These are phyloP conservation scores for Termitomyces sp. DNA, from an alignment of 768 basidiomycete species.

Conservation along the genomic window DNA sequence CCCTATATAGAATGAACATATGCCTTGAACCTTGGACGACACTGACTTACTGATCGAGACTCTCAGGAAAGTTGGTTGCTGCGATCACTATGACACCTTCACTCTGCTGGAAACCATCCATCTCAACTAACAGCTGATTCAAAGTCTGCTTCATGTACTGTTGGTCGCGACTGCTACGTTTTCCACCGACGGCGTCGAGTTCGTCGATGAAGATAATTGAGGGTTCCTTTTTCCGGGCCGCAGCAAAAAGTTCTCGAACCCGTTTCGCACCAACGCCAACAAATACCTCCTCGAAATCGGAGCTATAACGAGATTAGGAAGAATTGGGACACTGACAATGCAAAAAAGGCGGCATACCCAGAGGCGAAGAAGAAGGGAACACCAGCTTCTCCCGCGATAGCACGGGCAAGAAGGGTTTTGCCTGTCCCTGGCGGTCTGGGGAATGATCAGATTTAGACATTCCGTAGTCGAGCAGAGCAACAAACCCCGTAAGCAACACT, in stretches of 20 bases:
- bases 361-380: slow-evolving; percentile 98
- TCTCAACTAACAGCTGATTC: slow-evolving; percentile 94
- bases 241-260: slow-evolving; percentile 90
- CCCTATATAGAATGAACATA: slow-evolving; percentile 43
- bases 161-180: slow-evolving; percentile 80
- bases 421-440: slow-evolving; percentile 84
- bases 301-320: slow-evolving; percentile 39
- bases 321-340: slow-evolving; percentile 7
- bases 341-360: slow-evolving; percentile 50
- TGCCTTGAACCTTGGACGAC: slow-evolving; percentile 6
- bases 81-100: slow-evolving; percentile 96
- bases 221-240: slow-evolving; percentile 91
- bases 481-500: slow-evolving; percentile 79
- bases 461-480: slow-evolving; percentile 4
- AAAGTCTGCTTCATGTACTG: slow-evolving; percentile 93
- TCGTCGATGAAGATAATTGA: slow-evolving; percentile 99
- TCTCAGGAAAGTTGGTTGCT: slow-evolving; percentile 97
- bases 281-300: slow-evolving; percentile 98
- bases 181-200: slow-evolving; percentile 90
- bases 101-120: slow-evolving; percentile 93
- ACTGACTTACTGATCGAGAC: slow-evolving; percentile 75
- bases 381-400: slow-evolving; percentile 96
- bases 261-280: slow-evolving; percentile 95
- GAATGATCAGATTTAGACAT: not conserved
- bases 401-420: slow-evolving; percentile 97